Evolutionary conservation across 1,284 basidiomycete genomes (phyloP).

Genomic region (Ustilago trichophora): DNA sequence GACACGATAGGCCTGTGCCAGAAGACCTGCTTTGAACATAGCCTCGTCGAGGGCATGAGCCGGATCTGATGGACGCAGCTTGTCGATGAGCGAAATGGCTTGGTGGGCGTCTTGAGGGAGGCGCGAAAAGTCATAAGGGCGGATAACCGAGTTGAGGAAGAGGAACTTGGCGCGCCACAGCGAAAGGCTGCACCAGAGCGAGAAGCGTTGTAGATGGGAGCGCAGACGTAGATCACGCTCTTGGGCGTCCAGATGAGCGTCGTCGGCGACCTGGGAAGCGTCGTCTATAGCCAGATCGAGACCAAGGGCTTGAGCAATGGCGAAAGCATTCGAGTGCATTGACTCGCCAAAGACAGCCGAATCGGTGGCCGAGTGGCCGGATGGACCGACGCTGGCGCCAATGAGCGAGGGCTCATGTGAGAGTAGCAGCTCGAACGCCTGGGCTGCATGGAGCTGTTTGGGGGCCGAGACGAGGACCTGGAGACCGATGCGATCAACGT

Average conservation of each 20-base stretch:
- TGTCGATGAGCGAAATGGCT: slow-evolving; percentile 9
- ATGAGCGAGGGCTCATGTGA: slow-evolving; percentile 21
- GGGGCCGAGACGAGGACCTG: slow-evolving; percentile 31
- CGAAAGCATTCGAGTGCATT: slow-evolving; percentile 15
- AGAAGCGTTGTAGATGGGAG: slow-evolving; percentile 11
- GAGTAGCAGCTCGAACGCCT: slow-evolving; percentile 23
- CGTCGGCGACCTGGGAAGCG: slow-evolving; percentile 1
- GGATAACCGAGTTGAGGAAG: slow-evolving; percentile 13
- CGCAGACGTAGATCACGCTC: neutral
- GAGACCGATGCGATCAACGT: slow-evolving; percentile 30
- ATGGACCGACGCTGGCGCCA: slow-evolving; percentile 20
- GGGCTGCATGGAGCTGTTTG: slow-evolving; percentile 23
- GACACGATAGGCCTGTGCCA: slow-evolving; percentile 16
- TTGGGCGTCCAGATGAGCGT: neutral
- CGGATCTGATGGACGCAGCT: neutral
- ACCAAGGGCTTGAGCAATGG: slow-evolving; percentile 23
- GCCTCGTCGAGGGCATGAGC: neutral
- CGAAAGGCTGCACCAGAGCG: slow-evolving; percentile 29
- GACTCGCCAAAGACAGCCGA: slow-evolving; percentile 23
- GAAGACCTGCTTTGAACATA: slow-evolving; percentile 17
- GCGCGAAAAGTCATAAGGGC: slow-evolving; percentile 16
- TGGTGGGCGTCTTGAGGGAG: slow-evolving; percentile 15
- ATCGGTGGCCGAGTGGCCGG: neutral
- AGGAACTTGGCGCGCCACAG: slow-evolving; percentile 21
- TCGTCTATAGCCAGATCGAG: slow-evolving; percentile 21